phyloP scores from a whole-genome alignment of 768 basidiomycete genomes.

The Agaricus subrufescens region DNA sequence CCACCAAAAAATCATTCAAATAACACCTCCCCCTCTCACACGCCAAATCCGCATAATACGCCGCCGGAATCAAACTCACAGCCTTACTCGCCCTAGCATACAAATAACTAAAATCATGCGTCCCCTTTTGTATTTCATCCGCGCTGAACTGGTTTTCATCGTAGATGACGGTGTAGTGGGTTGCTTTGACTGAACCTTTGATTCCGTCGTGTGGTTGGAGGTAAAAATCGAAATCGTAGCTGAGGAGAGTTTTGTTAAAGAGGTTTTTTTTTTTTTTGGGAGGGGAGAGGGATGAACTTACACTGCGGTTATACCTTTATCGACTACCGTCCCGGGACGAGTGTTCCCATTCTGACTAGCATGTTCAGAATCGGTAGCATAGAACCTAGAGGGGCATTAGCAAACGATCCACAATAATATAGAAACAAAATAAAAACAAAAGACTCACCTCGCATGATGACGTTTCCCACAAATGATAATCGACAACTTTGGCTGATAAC shows the following conservation, averaged over 20 bases:
- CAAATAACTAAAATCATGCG: conserved; percentile 64
- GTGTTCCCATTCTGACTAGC: conserved; percentile 74
- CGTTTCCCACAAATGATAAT: conserved; percentile 83
- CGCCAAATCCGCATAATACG: conserved; percentile 79
- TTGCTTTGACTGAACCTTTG: conserved; percentile 66
- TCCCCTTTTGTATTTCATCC: conserved; percentile 70
- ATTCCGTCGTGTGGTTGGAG: conserved; percentile 74
- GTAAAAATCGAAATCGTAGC: conserved; percentile 64
- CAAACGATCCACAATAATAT: background rate
- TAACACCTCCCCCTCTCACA: conserved; percentile 79
- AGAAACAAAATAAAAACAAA: background rate
- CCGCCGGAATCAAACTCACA: conserved; percentile 75
- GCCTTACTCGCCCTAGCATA: conserved; percentile 84
- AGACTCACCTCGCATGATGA: conserved; percentile 52
- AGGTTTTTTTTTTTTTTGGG: background rate
- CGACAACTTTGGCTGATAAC: conserved; percentile 59
- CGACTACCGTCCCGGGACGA: conserved; percentile 74
- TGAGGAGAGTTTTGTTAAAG: conserved; percentile 20
- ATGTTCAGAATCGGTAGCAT: conserved; percentile 40
- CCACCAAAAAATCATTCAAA: conserved; percentile 62
- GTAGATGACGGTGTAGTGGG: conserved; percentile 77
- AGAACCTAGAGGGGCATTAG: conserved; percentile 36
- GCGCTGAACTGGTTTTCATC: conserved; percentile 70
- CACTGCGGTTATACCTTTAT: conserved; percentile 72
- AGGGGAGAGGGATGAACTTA: conserved; percentile 24